Conservation (phyloP, 1,284 basidiomycete species). For the Papiliotrema terrestris region DNA sequence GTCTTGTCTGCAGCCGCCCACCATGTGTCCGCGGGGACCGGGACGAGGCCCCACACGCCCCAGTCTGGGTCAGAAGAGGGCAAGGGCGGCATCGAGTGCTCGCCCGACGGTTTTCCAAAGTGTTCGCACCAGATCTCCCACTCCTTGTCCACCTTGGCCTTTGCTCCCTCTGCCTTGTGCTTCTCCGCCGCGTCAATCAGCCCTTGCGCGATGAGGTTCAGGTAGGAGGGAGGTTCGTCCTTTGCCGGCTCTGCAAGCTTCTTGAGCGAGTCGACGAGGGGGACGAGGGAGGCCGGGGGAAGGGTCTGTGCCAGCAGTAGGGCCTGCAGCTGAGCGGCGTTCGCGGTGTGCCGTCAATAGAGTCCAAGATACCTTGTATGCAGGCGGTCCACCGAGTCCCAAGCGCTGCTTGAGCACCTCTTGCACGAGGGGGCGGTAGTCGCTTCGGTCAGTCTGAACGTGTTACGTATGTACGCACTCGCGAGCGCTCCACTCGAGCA, state of each 20-base stretch:
- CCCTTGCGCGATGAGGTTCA: conserved; percentile 2
- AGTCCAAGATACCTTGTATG: background rate
- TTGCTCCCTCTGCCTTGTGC: background rate
- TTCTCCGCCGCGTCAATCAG: background rate
- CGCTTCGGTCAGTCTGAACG: background rate
- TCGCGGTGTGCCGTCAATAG: background rate
- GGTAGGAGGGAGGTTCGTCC: background rate
- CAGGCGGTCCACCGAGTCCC: background rate
- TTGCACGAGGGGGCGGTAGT: background rate
- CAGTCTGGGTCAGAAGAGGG: conserved; percentile 4
- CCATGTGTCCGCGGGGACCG: conserved; percentile 2
- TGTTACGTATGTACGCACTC: background rate
- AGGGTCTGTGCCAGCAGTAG: conserved; percentile 10
- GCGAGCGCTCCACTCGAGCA: background rate
- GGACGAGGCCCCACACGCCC: conserved; percentile 9
- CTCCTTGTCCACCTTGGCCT: background rate
- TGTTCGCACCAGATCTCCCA: conserved; percentile 6
- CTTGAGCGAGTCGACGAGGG: conserved; percentile 4
- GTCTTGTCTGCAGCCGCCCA: background rate
- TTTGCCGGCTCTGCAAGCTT: background rate
- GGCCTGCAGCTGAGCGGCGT: background rate
- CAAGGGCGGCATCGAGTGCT: background rate
- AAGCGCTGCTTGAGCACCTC: conserved; percentile 1
- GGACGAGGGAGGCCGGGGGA: background rate
- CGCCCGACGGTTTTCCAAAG: conserved; percentile 3